These are phyloP conservation scores for Leccinum rimulosum DNA, from an alignment of 768 basidiomycete species.

Conservation along the genomic window DNA sequence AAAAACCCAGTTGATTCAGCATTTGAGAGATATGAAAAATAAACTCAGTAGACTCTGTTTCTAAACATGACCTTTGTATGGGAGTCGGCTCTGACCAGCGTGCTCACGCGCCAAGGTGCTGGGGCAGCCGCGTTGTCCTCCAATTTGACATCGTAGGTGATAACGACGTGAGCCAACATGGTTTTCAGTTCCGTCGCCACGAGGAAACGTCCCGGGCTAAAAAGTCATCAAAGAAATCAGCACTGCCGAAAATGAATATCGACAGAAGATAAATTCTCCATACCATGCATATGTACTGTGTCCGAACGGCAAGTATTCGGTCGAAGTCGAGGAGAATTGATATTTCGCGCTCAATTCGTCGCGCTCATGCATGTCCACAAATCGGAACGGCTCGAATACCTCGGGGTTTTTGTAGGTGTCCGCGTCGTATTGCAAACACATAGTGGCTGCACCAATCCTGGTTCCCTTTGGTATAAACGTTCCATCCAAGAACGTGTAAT, in stretches of 20 bases:
- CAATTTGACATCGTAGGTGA: neutral
- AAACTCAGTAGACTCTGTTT: neutral
- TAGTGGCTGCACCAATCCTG: neutral
- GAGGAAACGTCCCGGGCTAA: neutral
- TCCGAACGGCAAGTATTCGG: neutral
- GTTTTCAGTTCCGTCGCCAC: neutral
- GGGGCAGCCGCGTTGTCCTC: neutral
- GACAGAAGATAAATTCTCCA: neutral
- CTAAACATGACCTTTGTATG: neutral
- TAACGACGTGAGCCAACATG: neutral
- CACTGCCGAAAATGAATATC: neutral
- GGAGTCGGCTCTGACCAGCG: neutral
- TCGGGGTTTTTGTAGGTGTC: neutral
- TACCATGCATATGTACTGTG: neutral
- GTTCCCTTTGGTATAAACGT: neutral
- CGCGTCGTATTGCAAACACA: neutral
- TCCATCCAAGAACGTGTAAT: neutral
- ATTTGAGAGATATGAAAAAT: neutral
- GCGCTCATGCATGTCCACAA: neutral
- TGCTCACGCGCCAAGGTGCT: neutral
- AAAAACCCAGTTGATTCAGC: no score
- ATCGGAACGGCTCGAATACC: neutral
- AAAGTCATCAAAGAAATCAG: neutral
- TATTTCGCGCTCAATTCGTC: neutral
- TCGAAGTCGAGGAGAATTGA: neutral